A percentile compares a stretch with the other conserved stretches of the same genome.
phyloP scores from a whole-genome alignment of 225 moss, liverwort and hornwort species.

The Antitrichia curtipendula region DNA sequence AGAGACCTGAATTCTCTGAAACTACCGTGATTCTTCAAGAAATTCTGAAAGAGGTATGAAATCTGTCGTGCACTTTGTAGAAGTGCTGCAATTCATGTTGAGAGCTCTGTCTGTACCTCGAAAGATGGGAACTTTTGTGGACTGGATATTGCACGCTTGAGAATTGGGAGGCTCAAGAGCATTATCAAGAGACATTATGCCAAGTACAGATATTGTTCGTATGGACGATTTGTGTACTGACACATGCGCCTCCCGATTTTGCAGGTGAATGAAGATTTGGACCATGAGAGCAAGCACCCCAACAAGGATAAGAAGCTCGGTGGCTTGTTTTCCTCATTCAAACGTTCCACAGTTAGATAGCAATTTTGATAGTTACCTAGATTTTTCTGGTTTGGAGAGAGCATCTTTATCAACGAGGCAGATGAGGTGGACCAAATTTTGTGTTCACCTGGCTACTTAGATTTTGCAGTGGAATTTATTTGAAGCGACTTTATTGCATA shows the following conservation, averaged over 20 bases:
- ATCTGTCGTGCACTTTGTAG: background rate
- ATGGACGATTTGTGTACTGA: background rate
- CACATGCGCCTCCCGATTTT: background rate
- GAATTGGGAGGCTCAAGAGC: background rate
- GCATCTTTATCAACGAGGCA: background rate
- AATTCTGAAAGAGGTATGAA: constrained; percentile 36
- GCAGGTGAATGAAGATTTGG: constrained; percentile 48
- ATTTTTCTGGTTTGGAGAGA: background rate
- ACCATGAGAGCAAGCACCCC: constrained; percentile 28
- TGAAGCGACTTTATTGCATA: background rate
- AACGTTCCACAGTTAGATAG: constrained; percentile 34
- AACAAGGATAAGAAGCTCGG: constrained; percentile 41
- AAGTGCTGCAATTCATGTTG: background rate
- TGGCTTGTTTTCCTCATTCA: constrained; percentile 44
- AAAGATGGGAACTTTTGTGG: background rate
- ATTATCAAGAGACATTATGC: background rate
- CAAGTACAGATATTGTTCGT: background rate
- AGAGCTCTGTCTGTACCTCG: background rate
- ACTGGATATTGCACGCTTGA: background rate
- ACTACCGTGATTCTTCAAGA: constrained; percentile 34
- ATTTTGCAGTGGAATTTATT: constrained; percentile 3
- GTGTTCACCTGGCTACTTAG: background rate
- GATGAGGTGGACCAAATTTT: background rate
- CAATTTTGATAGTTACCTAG: constrained; percentile 22
- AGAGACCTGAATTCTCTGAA: constrained; percentile 42